Base-by-base conservation (phyloP, 164 flowering plant genomes). In the Berberis vulgaris region DNA sequence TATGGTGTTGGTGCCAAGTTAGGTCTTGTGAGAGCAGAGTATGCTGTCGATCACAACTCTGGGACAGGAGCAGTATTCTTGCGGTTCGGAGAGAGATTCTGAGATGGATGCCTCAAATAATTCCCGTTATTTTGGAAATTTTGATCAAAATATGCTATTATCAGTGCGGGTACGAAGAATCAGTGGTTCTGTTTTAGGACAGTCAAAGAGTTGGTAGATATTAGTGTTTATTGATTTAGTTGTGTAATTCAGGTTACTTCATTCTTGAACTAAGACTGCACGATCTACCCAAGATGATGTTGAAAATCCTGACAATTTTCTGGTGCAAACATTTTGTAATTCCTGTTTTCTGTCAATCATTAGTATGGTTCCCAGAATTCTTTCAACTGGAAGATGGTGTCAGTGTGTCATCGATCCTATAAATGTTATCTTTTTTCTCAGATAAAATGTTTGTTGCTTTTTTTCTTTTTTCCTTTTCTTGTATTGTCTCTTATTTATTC, bases 81-180 rank as follows among this genome's bases (percentile, higher is more conserved):
- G 79, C 79, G 97, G 41, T 89, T 91, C 71, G 99, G 99, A 6
- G 99, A 95, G 72, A 84, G 99, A 73, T 95, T 85, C 72, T 94
- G 74, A 82, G 73, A 41, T 7, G 61, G 59, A 52, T 52, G 4
- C 54, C 11, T 26, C 54, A 8, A 1, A 1, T 52, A 26, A 1
- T 10, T 10, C n/a, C 13, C 9, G 54, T 52, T 52, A 4, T 10
- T 50, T 12, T 4, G 54, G n/a, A 52, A 52, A 52, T 52, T 52
- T 52, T 52, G 54, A 12, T 52, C n/a, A 4, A 52, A 26, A 52
- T 52, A 4, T 46, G 6, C 8, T 46, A 5, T 7, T 46, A 46
- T 46, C 8, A 5, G 49, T 8, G 5, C 8, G 49, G 49, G 13
- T 52, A 4, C 4, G n/a, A 52, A 52, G 54, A 52, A 10, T 11